A percentile compares a stretch with the other conserved stretches of the same genome.
Conservation (phyloP, 164 flowering plant genomes). For the Chloranthus sessilifolius region DNA sequence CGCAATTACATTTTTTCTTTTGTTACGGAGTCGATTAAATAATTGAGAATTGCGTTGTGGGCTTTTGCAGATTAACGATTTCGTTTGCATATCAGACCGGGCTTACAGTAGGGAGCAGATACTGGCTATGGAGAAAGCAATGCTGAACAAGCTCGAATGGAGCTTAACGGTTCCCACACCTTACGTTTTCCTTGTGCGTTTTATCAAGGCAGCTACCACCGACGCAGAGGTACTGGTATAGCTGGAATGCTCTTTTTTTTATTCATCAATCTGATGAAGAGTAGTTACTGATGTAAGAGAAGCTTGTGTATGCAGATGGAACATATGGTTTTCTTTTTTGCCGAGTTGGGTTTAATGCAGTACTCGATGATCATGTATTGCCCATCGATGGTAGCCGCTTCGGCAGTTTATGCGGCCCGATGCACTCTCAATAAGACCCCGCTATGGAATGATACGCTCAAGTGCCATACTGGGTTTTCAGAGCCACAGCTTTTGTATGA, state of each 20-base stretch:
- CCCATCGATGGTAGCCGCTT: constrained; percentile 90
- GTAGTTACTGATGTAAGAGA: neutral
- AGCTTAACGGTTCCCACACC: constrained; percentile 79
- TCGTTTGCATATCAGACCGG: constrained; percentile 70
- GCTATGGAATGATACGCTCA: constrained; percentile 71
- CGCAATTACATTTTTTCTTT: neutral
- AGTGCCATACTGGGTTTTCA: constrained; percentile 64
- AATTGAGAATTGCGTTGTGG: neutral
- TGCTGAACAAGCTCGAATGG: constrained; percentile 83
- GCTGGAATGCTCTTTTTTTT: neutral
- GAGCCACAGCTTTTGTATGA: constrained; percentile 51
- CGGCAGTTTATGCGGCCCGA: constrained; percentile 84
- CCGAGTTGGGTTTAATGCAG: constrained; percentile 74
- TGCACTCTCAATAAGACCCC: constrained; percentile 55
- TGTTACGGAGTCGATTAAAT: neutral
- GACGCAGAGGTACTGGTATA: constrained; percentile 29
- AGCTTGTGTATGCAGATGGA: constrained; percentile 54
- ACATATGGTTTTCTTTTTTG: constrained; percentile 56
- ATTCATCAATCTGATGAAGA: neutral
- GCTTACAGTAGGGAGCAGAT: constrained; percentile 60
- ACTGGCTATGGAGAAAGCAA: constrained; percentile 69
- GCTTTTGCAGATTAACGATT: constrained; percentile 61
- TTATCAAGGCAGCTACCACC: constrained; percentile 67
- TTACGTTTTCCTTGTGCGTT: constrained; percentile 76
- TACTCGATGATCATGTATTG: constrained; percentile 43